Evolutionary conservation across 2,329 filamentous ascomycete species (phyloP), one percentile per base, ranked within the genome.

Genomic region (Fusarium agapanthi): DNA sequence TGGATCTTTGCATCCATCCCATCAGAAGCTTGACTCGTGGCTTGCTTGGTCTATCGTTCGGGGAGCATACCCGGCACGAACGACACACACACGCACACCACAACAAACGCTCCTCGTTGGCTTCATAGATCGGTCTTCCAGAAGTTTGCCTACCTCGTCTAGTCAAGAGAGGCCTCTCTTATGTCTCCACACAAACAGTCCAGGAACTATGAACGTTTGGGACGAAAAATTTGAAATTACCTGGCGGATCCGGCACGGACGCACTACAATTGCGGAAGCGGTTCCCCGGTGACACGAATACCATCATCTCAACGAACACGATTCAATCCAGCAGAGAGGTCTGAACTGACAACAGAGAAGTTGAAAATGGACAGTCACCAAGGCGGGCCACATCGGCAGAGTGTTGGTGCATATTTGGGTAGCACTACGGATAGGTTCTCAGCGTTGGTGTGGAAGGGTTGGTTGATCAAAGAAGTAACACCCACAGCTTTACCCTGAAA

Each of bases 241-340:
- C 67, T 59, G 62, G 67, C 74, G 72, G 71, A 67, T 69, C 59
- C 53, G 55, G 70, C 67, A 75, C 67, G 66, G 72, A 71, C 69
- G 54, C 75, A 61, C 63, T 74, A 66, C 56, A 57, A 67, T 58
- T 56, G 69, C 79, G 79, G 79, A 80, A 80, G 75, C 44, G 30
- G 73, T 75, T 80, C 78, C 78, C 79, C 78, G 80, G 79, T 65
- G 74, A 77, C 77, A 77, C 67, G 73, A 77, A 76, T 65, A 44
- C 43, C 55, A 56, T 51, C 54, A 55, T 70, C 60, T 69, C 68
- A 71, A 74, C 65, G 50, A 69, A 69, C 63, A 61, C 44, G 45
- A 55, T 57, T 61, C 55, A 69, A 45, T 65, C 62, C 44, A 61
- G 56, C 51, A 61, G 43, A 62, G 38, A 67, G 53, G 47, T 48